Conservation (phyloP, 179 eudicot species). For the Silene coronaria region DNA sequence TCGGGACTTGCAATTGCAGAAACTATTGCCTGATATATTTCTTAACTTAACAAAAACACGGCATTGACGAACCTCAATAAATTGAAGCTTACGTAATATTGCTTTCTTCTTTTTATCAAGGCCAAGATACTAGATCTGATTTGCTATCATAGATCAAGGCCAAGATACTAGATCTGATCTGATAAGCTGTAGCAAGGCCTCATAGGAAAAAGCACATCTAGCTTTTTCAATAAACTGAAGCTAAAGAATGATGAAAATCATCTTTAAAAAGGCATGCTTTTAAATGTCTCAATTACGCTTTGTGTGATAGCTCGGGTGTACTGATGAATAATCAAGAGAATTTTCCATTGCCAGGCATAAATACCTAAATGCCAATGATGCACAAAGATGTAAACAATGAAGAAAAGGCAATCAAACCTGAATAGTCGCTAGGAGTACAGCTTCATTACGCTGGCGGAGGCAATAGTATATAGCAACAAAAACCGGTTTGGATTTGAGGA, state of each 20-base stretch:
- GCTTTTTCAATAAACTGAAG: not conserved
- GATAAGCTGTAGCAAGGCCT: not conserved
- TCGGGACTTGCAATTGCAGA: not conserved
- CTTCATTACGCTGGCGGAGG: constrained; percentile 76
- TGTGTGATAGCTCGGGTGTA: not conserved
- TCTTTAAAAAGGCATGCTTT: not conserved
- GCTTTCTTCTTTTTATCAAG: not conserved
- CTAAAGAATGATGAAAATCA: not conserved
- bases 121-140: not conserved
- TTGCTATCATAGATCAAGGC: not conserved
- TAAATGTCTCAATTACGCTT: not conserved
- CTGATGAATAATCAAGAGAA: not conserved
- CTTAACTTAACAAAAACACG: not conserved
- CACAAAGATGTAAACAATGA: not conserved
- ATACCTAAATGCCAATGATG: constrained; percentile 5
- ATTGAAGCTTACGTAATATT: not conserved
- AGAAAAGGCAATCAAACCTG: constrained; percentile 49
- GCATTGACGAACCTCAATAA: not conserved
- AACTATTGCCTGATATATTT: constrained; percentile 11
- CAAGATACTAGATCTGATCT: constrained; percentile 1
- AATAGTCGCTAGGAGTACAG: constrained; percentile 47
- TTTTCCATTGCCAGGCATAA: not conserved
- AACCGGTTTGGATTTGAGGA: constrained; percentile 62
- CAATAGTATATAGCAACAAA: constrained; percentile 81
- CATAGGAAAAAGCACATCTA: not conserved